Percentiles rank a stretch among this genome's conserved stretches.
These are phyloP conservation scores for Cutaneotrichosporon sp. DNA, from an alignment of 1,284 basidiomycete genomes.

Conservation along the genomic window DNA sequence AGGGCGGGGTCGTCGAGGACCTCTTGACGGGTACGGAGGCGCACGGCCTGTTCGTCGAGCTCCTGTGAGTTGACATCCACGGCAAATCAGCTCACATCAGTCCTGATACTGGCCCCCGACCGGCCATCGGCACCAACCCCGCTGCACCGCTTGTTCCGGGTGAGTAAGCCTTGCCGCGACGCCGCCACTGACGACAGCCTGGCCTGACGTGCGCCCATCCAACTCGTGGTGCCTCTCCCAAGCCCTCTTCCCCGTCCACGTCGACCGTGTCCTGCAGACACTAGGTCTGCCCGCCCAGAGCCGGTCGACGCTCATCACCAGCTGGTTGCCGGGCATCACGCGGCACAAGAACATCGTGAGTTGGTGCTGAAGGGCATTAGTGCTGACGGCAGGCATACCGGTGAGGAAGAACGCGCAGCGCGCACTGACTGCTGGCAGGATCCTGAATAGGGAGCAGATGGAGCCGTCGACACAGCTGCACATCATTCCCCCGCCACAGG, in stretches of 20 bases:
- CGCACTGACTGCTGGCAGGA: conserved; percentile 17
- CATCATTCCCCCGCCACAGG: conserved; percentile 37
- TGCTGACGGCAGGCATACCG: conserved; percentile 28
- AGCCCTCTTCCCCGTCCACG: conserved; percentile 39
- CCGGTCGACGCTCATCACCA: conserved; percentile 37
- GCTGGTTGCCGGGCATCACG: conserved; percentile 39
- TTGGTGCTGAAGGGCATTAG: not conserved
- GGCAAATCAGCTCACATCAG: conserved; percentile 1
- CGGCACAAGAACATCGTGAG: conserved; percentile 42
- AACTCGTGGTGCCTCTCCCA: conserved; percentile 39
- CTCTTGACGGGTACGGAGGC: conserved; percentile 36
- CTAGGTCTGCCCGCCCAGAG: conserved; percentile 39
- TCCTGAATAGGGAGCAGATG: conserved; percentile 34
- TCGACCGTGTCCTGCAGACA: conserved; percentile 35
- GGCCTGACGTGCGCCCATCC: conserved; percentile 36
- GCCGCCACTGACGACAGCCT: conserved; percentile 27
- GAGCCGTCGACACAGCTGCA: conserved; percentile 25
- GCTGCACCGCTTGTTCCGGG: conserved; percentile 38
- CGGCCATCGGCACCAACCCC: conserved; percentile 16
- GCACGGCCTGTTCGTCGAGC: conserved; percentile 36
- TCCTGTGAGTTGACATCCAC: conserved; percentile 23
- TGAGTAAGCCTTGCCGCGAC: conserved; percentile 4
- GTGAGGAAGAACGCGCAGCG: conserved; percentile 11
- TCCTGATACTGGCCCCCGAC: conserved; percentile 5
- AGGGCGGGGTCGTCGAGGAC: conserved; percentile 38